Conservation (phyloP, 2,329 filamentous ascomycete species). For the Blastomyces emzantsi region DNA sequence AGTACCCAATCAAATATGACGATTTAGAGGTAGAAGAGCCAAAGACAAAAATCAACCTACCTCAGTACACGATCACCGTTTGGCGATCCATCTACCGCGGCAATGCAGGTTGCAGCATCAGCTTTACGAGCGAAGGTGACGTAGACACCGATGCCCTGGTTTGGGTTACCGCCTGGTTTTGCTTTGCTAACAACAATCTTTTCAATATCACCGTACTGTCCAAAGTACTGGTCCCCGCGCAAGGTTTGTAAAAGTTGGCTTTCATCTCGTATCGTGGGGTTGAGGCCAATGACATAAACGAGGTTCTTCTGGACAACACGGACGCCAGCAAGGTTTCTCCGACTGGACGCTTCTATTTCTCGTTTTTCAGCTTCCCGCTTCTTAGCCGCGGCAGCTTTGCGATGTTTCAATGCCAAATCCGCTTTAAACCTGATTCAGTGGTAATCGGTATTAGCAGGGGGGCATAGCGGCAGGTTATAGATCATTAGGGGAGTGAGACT, state of each 20-base stretch:
- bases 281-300: constrained; percentile 93
- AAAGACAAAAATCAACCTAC: constrained; percentile 56
- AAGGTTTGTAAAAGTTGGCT: constrained; percentile 76
- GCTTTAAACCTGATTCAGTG: constrained; percentile 38
- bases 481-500: constrained; percentile 30
- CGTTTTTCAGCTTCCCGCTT: constrained; percentile 95
- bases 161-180: constrained; percentile 60
- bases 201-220: constrained; percentile 95
- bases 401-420: constrained; percentile 58
- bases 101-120: constrained; percentile 82
- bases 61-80: constrained; percentile 82
- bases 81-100: constrained; percentile 81
- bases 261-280: constrained; percentile 84
- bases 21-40: background rate
- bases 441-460: constrained; percentile 6
- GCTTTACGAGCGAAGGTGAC: constrained; percentile 94
- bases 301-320: constrained; percentile 97
- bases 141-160: constrained; percentile 90
- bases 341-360: constrained; percentile 88
- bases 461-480: background rate
- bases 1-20: background rate
- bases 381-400: constrained; percentile 79
- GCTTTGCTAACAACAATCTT: constrained; percentile 98
- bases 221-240: constrained; percentile 87
- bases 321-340: constrained; percentile 91